Conservation (phyloP, 345 rosid genomes). For the Pseudoturritis turrita region DNA sequence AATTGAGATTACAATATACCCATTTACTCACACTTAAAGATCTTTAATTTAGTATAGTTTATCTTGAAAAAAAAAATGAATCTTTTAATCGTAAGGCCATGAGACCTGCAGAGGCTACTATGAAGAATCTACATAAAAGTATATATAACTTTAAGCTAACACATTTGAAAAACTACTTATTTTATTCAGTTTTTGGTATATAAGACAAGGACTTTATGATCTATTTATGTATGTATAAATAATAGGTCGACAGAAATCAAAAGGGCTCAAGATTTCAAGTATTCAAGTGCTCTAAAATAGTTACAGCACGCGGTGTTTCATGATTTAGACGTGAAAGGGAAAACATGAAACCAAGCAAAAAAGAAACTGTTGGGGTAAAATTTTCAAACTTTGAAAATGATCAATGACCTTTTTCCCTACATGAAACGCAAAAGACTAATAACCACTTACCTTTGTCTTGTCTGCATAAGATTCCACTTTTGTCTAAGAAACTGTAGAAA, state of each 20-base stretch:
- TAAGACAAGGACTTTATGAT: not conserved
- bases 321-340: conserved; percentile 28
- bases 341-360: not conserved
- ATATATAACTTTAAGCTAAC: not conserved
- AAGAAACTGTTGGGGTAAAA: conserved; percentile 4
- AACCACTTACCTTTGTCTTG: conserved; percentile 16
- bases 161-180: not conserved
- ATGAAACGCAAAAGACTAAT: not conserved
- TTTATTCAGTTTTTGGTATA: not conserved
- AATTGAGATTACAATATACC: not conserved
- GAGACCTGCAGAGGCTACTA: not conserved
- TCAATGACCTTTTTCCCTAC: conserved; percentile 17
- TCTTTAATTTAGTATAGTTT: not conserved
- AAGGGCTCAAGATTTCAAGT: conserved; percentile 1
- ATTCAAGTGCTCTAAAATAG: conserved; percentile 25
- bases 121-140: not conserved
- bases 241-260: not conserved
- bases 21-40: not conserved
- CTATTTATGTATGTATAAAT: not conserved
- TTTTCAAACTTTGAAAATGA: conserved; percentile 29
- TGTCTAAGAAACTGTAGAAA: not conserved
- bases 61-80: not conserved
- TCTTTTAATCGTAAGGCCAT: not conserved
- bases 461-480: conserved; percentile 7
- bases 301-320: conserved; percentile 17